These are phyloP conservation scores for Pythium vanterpoolii DNA, from an alignment of 352 stramenopile genomes.

Conservation along the genomic window DNA sequence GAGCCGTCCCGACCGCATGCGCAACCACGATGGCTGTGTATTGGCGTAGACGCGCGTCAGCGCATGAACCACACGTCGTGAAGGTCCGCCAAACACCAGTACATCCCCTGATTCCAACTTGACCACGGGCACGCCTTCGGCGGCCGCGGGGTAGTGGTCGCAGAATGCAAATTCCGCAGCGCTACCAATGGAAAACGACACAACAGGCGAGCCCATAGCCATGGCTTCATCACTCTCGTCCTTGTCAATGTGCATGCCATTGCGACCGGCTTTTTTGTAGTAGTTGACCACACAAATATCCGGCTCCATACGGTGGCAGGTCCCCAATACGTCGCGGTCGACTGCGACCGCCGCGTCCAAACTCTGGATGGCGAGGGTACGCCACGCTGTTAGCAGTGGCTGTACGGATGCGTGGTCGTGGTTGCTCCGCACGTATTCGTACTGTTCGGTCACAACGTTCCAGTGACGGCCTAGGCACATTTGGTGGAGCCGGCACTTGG, in stretches of 20 bases:
- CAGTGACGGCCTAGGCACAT: conserved; percentile 72
- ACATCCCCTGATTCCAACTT: conserved; percentile 62
- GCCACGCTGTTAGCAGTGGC: conserved; percentile 35
- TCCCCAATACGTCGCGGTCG: conserved; percentile 47
- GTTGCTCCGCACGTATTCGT: conserved; percentile 56
- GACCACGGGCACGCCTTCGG: conserved; percentile 55
- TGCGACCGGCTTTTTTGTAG: conserved; percentile 70
- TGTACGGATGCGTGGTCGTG: conserved; percentile 37
- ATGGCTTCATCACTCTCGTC: conserved; percentile 61
- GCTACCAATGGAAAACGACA: conserved; percentile 68
- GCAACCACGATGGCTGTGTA: conserved; percentile 49
- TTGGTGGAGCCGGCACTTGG: conserved; percentile 69
- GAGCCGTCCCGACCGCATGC: conserved; percentile 54
- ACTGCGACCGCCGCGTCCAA: conserved; percentile 31
- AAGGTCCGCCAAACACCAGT: conserved; percentile 65
- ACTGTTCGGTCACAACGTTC: conserved; percentile 70
- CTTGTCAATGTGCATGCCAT: conserved; percentile 76
- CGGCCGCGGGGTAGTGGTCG: conserved; percentile 47
- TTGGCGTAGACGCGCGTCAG: conserved; percentile 61
- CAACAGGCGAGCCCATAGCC: conserved; percentile 55
- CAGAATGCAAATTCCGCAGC: conserved; percentile 67
- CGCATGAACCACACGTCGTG: conserved; percentile 57
- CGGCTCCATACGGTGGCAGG: conserved; percentile 36
- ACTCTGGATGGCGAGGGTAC: conserved; percentile 32
- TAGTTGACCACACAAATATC: conserved; percentile 78